These are phyloP conservation scores for Fusarium zealandicum DNA, from an alignment of 2,329 filamentous ascomycete genomes.

Conservation along the genomic window DNA sequence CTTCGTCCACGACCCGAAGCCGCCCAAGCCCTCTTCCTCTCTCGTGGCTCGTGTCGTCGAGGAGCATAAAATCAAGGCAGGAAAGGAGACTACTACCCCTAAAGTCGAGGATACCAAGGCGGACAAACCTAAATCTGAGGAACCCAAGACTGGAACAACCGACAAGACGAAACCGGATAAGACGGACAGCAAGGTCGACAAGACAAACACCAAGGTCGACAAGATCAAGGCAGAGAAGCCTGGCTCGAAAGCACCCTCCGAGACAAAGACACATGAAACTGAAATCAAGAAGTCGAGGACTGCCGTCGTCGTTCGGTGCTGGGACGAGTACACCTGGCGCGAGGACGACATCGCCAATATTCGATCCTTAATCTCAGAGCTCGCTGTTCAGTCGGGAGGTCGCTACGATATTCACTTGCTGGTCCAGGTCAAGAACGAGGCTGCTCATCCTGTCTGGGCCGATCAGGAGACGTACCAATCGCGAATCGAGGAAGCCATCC, in stretches of 20 bases:
- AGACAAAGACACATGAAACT: neutral
- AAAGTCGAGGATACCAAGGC: slow-evolving; percentile 5
- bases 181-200: neutral
- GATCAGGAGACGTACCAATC: slow-evolving; percentile 72
- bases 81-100: slow-evolving; percentile 27
- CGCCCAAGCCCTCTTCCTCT: neutral
- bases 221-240: neutral
- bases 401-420: slow-evolving; percentile 88
- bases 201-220: neutral
- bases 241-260: neutral
- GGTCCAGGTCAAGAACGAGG: slow-evolving; percentile 82
- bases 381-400: slow-evolving; percentile 80
- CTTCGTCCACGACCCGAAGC: slow-evolving; percentile 52
- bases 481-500: slow-evolving; percentile 72
- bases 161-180: slow-evolving; percentile 13
- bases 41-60: slow-evolving; percentile 21
- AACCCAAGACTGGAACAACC: neutral
- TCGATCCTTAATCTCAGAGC: slow-evolving; percentile 82
- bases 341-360: slow-evolving; percentile 83
- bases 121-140: slow-evolving; percentile 9
- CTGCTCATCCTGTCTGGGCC: slow-evolving; percentile 78
- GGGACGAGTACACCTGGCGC: slow-evolving; percentile 80
- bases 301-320: slow-evolving; percentile 82
- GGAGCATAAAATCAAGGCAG: slow-evolving; percentile 19
- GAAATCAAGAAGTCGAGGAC: slow-evolving; percentile 54